A percentile compares a stretch with the other conserved stretches of the same genome.
Evolutionary conservation across 192 early-diverging fungal genomes (phyloP).

Genomic region (Entomortierella parvispora): DNA sequence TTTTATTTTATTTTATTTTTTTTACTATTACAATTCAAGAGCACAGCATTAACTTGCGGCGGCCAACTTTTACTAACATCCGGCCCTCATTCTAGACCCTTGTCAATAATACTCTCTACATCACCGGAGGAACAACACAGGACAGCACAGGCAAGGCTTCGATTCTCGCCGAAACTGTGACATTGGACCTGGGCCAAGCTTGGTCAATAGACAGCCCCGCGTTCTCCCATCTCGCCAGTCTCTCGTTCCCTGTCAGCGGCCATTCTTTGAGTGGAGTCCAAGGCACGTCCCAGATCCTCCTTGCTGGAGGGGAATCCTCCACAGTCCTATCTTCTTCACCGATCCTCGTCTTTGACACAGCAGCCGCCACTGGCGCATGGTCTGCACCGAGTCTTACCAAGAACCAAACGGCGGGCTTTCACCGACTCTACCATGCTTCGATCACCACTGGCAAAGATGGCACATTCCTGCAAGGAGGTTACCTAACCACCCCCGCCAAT

Average conservation of each 20-base stretch:
- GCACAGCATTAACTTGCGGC: no score
- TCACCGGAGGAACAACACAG: conserved; percentile 33
- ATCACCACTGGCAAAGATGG: conserved; percentile 41
- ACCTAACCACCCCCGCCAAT: conserved; percentile 19
- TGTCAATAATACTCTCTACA: conserved; percentile 24
- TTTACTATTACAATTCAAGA: not conserved
- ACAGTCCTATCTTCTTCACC: not conserved
- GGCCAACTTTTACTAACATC: no score
- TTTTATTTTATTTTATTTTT: not conserved
- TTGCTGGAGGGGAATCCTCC: conserved; percentile 40
- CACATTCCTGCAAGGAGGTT: conserved; percentile 36
- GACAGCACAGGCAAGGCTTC: conserved; percentile 17
- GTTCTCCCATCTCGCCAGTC: not conserved
- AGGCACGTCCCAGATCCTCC: conserved; percentile 14
- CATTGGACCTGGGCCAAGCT: conserved; percentile 28
- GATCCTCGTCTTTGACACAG: conserved; percentile 12
- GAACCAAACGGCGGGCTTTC: conserved; percentile 29
- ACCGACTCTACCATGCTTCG: conserved; percentile 37
- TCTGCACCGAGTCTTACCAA: conserved; percentile 22
- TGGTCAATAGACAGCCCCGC: conserved; percentile 32
- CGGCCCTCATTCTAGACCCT: conserved; percentile 11
- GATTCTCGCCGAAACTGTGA: conserved; percentile 26
- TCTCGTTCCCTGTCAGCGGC: conserved; percentile 20
- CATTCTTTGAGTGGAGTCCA: conserved; percentile 28
- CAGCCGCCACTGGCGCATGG: conserved; percentile 18